Base-by-base conservation (phyloP, 345 rosid genomes). In the Populus tremula region DNA sequence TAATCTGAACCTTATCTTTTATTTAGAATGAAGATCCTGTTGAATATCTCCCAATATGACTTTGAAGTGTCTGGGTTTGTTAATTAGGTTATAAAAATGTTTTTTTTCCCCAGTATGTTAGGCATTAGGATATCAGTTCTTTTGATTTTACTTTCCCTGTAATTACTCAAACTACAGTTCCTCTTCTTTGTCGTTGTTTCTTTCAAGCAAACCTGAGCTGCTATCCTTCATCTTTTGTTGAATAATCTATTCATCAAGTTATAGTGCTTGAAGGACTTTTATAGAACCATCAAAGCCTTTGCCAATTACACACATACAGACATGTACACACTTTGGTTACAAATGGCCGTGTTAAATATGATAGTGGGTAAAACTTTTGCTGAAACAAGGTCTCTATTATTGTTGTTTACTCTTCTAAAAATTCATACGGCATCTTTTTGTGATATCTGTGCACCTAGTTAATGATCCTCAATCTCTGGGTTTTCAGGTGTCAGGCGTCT, bases 401-500 rank as follows among this genome's bases (percentile, higher is more conserved):
- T 54, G 9, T 21, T 21, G 61, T 54, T 4, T 13, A 17, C 3
- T 49, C 20, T 18, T 13, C 13, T 6, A 5, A 71, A 36, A 41
- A 20, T 36, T 69, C 7, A 69, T 27, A 9, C 18, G 49, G 14
- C 16, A 25, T 36, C 38, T 4, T n/a, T 33, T 3, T 13, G 20
- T 38, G 39, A 29, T 45, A 47, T 75, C 33, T 23, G 5, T 50
- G 47, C 16, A 10, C 29, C 31, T 10, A 47, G 53, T 45, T 76
- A 62, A 56, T 18, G 69, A 45, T 25, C 23, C 27, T 70, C 33
- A 8, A 31, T 29, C 56, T 36, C 9, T 78, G 76, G 45, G 23
- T 25, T 78, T 74, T 74, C 84, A 82, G 84, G 84, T 41, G 81
- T 82, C 29, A 78, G 84, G 71, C 84, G 81, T 23, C 81, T 82